A percentile compares a stretch with the other conserved stretches of the same genome.
Evolutionary conservation across 305 asterid genomes (phyloP).

Genomic region (Fraxinus xanthoxyloides): DNA sequence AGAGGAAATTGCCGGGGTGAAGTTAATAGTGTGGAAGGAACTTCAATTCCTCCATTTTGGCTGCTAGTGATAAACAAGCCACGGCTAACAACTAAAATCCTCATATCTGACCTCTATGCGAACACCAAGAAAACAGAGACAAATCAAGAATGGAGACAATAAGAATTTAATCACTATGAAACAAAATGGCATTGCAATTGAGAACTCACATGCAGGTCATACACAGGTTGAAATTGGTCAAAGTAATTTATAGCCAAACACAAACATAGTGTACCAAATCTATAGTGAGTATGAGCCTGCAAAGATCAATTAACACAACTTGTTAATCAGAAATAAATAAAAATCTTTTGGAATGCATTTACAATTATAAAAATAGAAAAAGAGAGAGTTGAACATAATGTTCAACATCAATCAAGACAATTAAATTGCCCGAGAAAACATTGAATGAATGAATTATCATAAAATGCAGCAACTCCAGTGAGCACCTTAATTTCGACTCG

Average conservation of each 20-base stretch:
- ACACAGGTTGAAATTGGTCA: slow-evolving; percentile 64
- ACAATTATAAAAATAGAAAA: neutral
- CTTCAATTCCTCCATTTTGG: slow-evolving; percentile 68
- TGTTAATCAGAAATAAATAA: neutral
- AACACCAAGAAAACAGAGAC: slow-evolving; percentile 21
- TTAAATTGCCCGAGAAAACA: slow-evolving; percentile 18
- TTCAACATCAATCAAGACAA: neutral
- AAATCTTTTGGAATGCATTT: neutral
- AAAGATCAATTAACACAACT: slow-evolving; percentile 8
- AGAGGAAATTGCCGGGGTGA: too few relatives aligned
- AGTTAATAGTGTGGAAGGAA: slow-evolving; percentile 28
- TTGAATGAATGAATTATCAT: slow-evolving; percentile 18
- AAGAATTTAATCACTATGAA: slow-evolving; percentile 14
- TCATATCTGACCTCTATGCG: slow-evolving; percentile 56
- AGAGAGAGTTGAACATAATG: too few relatives aligned
- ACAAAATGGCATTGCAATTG: neutral
- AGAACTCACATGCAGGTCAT: slow-evolving; percentile 55
- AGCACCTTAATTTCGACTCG: slow-evolving; percentile 7
- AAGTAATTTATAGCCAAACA: slow-evolving; percentile 59
- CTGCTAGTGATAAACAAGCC: slow-evolving; percentile 72
- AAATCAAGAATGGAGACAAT: slow-evolving; percentile 9
- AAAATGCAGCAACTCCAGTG: slow-evolving; percentile 27
- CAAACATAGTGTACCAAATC: slow-evolving; percentile 56
- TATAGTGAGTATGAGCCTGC: slow-evolving; percentile 68
- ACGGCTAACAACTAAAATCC: slow-evolving; percentile 59